These are phyloP conservation scores for Lolium rigidum DNA, from an alignment of 176 grass and related monocot genomes.

Conservation along the genomic window DNA sequence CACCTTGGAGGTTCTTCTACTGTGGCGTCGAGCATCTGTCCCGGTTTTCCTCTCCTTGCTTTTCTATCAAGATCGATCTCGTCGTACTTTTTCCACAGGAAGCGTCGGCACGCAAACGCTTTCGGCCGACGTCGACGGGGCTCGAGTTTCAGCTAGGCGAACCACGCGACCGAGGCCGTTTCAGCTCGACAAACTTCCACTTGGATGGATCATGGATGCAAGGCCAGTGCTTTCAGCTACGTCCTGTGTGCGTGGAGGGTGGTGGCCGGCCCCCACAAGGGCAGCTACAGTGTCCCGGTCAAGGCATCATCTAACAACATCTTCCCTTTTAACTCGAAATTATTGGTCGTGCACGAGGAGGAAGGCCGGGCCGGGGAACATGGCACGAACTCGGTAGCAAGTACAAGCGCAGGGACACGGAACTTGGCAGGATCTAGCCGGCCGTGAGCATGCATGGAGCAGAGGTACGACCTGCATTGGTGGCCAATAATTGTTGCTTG, in stretches of 20 bases:
- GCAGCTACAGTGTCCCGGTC: too few relatives aligned
- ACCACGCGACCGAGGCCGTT: neutral
- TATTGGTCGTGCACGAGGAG: neutral
- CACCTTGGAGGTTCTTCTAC: neutral
- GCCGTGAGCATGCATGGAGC: neutral
- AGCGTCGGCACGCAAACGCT: conserved; percentile 30
- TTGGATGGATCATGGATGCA: too few relatives aligned
- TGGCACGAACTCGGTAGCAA: conserved; percentile 1
- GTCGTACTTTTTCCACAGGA: neutral
- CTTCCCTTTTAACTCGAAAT: too few relatives aligned
- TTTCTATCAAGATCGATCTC: conserved; percentile 19
- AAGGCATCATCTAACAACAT: too few relatives aligned
- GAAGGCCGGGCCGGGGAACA: neutral
- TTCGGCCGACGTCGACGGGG: neutral
- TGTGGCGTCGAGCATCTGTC: conserved; percentile 4
- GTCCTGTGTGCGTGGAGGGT: neutral
- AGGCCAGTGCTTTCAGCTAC: neutral
- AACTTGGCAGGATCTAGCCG: neutral
- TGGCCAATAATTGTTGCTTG: conserved; percentile 20
- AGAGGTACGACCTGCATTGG: neutral
- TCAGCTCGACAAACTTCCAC: neutral
- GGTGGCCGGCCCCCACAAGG: neutral
- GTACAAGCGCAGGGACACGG: neutral
- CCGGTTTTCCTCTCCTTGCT: neutral
- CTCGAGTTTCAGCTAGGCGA: too few relatives aligned